Evolutionary conservation across 2,329 filamentous ascomycete genomes (phyloP).

Genomic region (Myriosclerotinia duriaeana): DNA sequence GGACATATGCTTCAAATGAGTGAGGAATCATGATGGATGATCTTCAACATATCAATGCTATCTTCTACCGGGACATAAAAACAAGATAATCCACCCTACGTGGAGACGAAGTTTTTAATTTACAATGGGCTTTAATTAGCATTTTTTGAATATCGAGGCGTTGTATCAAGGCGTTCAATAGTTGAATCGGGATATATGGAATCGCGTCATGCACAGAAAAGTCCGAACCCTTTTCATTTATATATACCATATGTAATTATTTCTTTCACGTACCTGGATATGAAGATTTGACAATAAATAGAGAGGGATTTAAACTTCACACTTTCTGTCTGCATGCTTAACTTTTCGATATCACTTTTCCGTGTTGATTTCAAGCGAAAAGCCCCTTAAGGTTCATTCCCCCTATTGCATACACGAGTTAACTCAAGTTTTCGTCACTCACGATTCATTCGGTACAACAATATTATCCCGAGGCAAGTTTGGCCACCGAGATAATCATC

Average conservation of each 20-base stretch:
- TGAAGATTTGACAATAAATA: background rate
- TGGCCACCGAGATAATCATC: background rate
- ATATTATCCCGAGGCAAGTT: background rate
- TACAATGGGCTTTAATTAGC: background rate
- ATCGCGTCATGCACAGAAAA: slow-evolving; percentile 12
- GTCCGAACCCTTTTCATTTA: background rate
- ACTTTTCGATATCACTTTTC: background rate
- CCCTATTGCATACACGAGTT: background rate
- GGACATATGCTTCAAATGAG: slow-evolving; percentile 70
- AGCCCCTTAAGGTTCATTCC: background rate
- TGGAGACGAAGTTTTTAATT: background rate
- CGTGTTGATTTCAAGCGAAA: slow-evolving; percentile 6
- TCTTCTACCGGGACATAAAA: background rate
- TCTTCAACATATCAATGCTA: background rate
- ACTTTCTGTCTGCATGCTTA: background rate
- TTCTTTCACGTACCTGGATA: background rate
- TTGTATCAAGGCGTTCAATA: background rate
- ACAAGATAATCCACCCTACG: background rate
- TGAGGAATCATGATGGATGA: slow-evolving; percentile 28
- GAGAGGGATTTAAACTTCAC: background rate
- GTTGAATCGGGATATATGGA: slow-evolving; percentile 8
- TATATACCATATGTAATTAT: slow-evolving; percentile 7
- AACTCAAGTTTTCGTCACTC: background rate
- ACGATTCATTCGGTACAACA: background rate
- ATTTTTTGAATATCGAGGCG: background rate